Evolutionary conservation across 2,329 filamentous ascomycete species (phyloP).

Genomic region (Stachybotrys chartarum): DNA sequence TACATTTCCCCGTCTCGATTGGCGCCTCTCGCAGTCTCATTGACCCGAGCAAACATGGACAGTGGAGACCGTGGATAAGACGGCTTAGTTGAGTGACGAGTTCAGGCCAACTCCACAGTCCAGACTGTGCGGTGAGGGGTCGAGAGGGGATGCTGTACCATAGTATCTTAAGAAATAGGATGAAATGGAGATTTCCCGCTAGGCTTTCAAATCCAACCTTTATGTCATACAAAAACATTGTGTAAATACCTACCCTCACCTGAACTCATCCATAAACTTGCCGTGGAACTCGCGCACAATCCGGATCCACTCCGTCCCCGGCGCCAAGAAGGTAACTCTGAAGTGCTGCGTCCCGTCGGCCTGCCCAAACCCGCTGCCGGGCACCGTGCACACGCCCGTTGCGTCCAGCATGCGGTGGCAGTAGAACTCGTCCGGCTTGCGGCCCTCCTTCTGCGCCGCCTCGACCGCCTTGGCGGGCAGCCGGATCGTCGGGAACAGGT

Average conservation of each 20-base stretch:
- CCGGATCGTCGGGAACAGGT: constrained; percentile 89
- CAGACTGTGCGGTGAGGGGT: too few species aligned
- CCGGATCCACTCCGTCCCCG: constrained; percentile 86
- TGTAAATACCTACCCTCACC: constrained; percentile 19
- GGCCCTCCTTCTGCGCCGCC: constrained; percentile 64
- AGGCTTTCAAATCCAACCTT: neutral
- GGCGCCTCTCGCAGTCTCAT: neutral
- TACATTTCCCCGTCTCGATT: neutral
- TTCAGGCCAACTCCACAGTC: too few species aligned
- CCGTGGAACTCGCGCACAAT: constrained; percentile 81
- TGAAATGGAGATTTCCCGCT: too few species aligned
- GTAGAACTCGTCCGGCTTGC: constrained; percentile 83
- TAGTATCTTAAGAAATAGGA: too few species aligned
- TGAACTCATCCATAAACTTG: constrained; percentile 77
- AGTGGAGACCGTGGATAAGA: neutral
- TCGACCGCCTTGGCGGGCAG: constrained; percentile 69
- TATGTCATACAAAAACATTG: neutral
- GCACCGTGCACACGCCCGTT: constrained; percentile 86
- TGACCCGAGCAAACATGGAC: neutral
- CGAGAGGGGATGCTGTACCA: too few species aligned
- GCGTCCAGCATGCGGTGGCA: constrained; percentile 79
- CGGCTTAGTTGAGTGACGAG: neutral
- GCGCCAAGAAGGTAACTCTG: constrained; percentile 89
- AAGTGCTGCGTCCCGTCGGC: constrained; percentile 84
- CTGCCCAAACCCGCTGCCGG: constrained; percentile 87